A percentile compares a stretch with the other conserved stretches of the same genome.
phyloP scores from a whole-genome alignment of 495 filamentous ascomycete genomes.

The Aspergillus diversus region DNA sequence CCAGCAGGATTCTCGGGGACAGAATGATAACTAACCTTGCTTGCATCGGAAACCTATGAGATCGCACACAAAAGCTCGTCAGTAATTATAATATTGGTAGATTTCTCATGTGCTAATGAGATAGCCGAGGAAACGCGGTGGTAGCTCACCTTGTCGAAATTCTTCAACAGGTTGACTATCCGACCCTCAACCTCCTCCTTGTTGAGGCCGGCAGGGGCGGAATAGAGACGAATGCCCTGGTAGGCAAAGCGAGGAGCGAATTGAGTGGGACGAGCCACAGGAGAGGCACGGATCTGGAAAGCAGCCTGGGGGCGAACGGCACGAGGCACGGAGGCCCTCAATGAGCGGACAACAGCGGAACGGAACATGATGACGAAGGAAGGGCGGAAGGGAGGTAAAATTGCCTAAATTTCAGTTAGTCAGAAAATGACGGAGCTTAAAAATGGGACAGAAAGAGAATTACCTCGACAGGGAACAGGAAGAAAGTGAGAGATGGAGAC shows the following conservation, averaged over 20 bases:
- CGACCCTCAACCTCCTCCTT: constrained; percentile 88
- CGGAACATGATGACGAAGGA: constrained; percentile 73
- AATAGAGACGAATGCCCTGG: constrained; percentile 79
- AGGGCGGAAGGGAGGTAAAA: constrained; percentile 27
- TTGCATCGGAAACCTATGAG: constrained; percentile 70
- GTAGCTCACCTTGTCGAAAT: constrained; percentile 91
- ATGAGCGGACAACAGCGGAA: constrained; percentile 71
- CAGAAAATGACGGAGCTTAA: background rate
- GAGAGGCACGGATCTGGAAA: constrained; percentile 58
- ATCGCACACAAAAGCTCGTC: constrained; percentile 21
- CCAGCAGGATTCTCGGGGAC: background rate
- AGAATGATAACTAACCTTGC: constrained; percentile 62
- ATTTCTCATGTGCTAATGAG: background rate
- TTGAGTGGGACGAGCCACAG: constrained; percentile 51
- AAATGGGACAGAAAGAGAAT: background rate
- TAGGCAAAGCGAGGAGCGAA: constrained; percentile 54
- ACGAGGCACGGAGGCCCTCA: constrained; percentile 62
- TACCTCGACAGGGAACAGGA: constrained; percentile 24
- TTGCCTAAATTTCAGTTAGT: constrained; percentile 1
- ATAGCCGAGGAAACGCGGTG: constrained; percentile 7
- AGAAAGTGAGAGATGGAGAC: constrained; percentile 19
- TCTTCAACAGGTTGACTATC: constrained; percentile 88
- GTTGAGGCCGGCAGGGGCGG: constrained; percentile 72
- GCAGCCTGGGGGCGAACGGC: constrained; percentile 57
- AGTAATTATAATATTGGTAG: background rate